Conservation (phyloP, 192 early-diverging fungal species). For the Mortierella claussenii region DNA sequence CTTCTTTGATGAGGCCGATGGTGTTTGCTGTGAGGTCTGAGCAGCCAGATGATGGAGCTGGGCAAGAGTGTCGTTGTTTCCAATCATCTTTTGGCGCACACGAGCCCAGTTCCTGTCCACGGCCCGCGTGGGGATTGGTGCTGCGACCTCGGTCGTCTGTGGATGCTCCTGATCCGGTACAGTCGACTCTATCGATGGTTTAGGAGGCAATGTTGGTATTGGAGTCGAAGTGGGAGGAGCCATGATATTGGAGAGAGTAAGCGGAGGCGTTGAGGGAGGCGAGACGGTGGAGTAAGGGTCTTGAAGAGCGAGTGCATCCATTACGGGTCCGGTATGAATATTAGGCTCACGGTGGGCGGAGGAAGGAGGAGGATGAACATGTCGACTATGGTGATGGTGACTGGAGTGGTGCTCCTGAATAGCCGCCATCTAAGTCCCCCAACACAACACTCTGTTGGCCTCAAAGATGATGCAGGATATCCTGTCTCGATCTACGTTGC, state of each 20-base stretch:
- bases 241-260: background rate
- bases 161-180: background rate
- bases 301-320: background rate
- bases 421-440: constrained; percentile 9
- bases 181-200: background rate
- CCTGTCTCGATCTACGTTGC: no score
- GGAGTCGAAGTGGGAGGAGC: background rate
- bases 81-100: constrained; percentile 38
- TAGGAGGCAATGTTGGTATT: background rate
- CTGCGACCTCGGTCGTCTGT: background rate
- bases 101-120: constrained; percentile 49
- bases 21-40: no score
- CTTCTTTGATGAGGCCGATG: background rate
- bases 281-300: no score
- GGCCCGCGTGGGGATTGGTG: background rate
- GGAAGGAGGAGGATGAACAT: constrained; percentile 4
- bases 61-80: constrained; percentile 4
- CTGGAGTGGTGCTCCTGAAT: constrained; percentile 7
- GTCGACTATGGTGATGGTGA: background rate
- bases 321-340: background rate
- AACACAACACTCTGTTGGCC: no score
- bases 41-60: background rate
- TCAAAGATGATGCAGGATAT: no score
- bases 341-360: background rate
- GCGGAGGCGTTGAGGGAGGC: background rate